Evolutionary conservation across 164 flowering plant species (phyloP).

Genomic region (Vitis rupestris): DNA sequence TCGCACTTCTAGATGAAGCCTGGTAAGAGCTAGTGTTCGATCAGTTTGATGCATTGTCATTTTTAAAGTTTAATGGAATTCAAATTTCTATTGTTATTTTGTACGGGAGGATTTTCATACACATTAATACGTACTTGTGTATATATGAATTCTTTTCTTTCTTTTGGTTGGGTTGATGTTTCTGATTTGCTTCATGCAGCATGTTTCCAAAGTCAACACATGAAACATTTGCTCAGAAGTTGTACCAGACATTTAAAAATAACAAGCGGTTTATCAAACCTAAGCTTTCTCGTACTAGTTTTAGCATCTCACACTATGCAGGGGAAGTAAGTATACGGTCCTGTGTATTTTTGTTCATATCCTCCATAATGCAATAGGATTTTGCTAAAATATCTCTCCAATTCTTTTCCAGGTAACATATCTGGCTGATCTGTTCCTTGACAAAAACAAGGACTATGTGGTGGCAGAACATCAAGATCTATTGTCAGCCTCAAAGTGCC

Average conservation of each 20-base stretch:
- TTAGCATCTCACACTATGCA: slow-evolving; percentile 89
- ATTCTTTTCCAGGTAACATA: slow-evolving; percentile 59
- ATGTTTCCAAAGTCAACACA: slow-evolving; percentile 99
- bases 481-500: slow-evolving; percentile 69
- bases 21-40: slow-evolving; percentile 52
- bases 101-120: no score
- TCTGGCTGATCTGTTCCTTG: slow-evolving; percentile 81
- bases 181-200: slow-evolving; percentile 44
- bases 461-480: slow-evolving; percentile 96
- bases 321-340: slow-evolving; percentile 68
- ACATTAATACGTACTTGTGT: no score
- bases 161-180: slow-evolving; percentile 7
- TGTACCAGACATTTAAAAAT: slow-evolving; percentile 85
- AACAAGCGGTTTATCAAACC: slow-evolving; percentile 91
- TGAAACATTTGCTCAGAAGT: slow-evolving; percentile 96
- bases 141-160: no score
- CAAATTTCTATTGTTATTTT: background rate
- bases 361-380: no score
- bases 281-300: slow-evolving; percentile 94
- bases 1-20: slow-evolving; percentile 96
- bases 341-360: background rate
- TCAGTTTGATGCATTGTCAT: background rate
- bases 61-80: background rate
- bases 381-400: background rate
- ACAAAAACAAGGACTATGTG: slow-evolving; percentile 96